Evolutionary conservation across 345 rosid genomes (phyloP), one percentile per base, ranked within the genome.

Genomic region (Acer saccharum): DNA sequence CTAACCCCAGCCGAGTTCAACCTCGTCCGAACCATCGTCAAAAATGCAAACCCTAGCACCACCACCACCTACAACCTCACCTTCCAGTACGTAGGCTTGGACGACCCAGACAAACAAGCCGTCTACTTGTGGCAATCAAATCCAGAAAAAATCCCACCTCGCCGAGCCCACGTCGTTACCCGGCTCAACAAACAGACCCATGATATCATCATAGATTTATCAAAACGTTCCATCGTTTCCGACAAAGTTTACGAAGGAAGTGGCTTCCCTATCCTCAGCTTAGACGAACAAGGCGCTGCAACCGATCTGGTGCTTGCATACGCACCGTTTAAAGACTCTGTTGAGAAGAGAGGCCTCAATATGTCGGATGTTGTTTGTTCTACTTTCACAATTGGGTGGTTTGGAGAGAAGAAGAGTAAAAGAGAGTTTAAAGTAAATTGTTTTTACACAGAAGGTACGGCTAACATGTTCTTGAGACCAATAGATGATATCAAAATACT

Each of bases 1-100:
- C 78, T 79, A 7, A 75, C 44, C 54, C 73, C 75, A 25, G 3
- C 73, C 32, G 84, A 86, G 76, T 6, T 83, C 32, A 58, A 21
- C 48, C n/a, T 27, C 16, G 76, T 78, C 41, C 85, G 65, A 70
- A n/a, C 72, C 82, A 61, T 83, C 2, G 75, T 78, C 44, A 65
- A 23, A 10, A 39, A 77, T 13, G 35, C 77, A 5, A 72, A 68
- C 43, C 66, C 81, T 41, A 29, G 32, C 32, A 29, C 32, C 32
- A 2, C 20, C 71, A 23, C 80, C 2, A 63, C 50, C 60, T 32
- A 61, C 78, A 71, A 7, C 54, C 16, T 81, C 35, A 58, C 71
- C 17, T 83, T 86, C 82, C 87, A 83, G 0, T 81, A 86, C 10
- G 84, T 78, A 18, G 85, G 79, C 12, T 66, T 86, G 18, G 84